A percentile compares a stretch with the other conserved stretches of the same genome.
phyloP scores from a whole-genome alignment of 352 stramenopile genomes.

The Globisporangium cederbergense region DNA sequence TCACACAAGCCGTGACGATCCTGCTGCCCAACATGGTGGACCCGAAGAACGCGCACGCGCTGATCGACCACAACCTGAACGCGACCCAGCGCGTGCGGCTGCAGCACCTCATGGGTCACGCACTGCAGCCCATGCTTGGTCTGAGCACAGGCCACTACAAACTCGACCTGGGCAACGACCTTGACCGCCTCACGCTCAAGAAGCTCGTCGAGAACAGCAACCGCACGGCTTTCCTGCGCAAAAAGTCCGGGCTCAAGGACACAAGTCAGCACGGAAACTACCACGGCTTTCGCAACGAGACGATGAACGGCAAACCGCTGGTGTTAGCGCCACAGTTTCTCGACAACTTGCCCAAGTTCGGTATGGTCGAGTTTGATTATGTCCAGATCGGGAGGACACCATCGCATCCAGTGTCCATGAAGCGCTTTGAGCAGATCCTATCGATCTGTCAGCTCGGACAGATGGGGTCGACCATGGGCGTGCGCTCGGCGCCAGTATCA shows the following conservation, averaged over 20 bases:
- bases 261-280: conserved; percentile 72
- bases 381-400: conserved; percentile 46
- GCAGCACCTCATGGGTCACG: conserved; percentile 62
- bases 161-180: conserved; percentile 58
- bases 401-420: conserved; percentile 44
- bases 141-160: conserved; percentile 62
- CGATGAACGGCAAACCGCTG: conserved; percentile 59
- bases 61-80: conserved; percentile 69
- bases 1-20: conserved; percentile 56
- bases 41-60: conserved; percentile 44
- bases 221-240: conserved; percentile 67
- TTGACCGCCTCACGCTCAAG: conserved; percentile 64
- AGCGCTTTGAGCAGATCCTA: conserved; percentile 67
- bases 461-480: conserved; percentile 38
- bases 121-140: conserved; percentile 61
- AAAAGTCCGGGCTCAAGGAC: conserved; percentile 60
- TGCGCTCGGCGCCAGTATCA: conserved; percentile 12
- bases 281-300: conserved; percentile 77
- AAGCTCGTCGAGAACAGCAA: conserved; percentile 80
- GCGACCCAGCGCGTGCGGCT: conserved; percentile 43
- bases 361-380: conserved; percentile 76
- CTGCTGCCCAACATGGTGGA: conserved; percentile 78
- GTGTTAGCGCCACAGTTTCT: conserved; percentile 53
- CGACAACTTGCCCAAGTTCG: conserved; percentile 65
- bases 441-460: conserved; percentile 48